Evolutionary conservation across 805 yeast genomes (phyloP).

Genomic region (Groenewaldozyma tartarivorans): DNA sequence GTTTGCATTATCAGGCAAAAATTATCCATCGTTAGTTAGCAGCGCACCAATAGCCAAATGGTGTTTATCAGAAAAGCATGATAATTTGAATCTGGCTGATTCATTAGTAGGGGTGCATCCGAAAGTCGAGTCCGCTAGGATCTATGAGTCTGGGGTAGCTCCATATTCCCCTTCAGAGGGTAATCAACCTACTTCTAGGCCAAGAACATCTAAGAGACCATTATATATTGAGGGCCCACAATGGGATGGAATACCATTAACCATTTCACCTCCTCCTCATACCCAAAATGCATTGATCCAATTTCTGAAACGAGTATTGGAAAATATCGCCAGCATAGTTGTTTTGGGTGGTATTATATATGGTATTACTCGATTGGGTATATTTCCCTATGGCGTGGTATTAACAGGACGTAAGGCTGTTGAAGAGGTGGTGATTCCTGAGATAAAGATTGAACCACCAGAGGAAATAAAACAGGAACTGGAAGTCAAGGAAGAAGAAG

Average conservation of each 20-base stretch:
- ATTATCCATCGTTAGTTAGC: constrained; percentile 73
- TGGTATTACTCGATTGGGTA: constrained; percentile 20
- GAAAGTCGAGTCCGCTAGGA: background rate
- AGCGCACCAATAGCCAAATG: constrained; percentile 71
- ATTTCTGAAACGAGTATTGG: constrained; percentile 24
- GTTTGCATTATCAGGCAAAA: constrained; percentile 74
- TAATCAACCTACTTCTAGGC: background rate
- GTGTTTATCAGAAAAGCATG: constrained; percentile 25
- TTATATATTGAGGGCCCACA: constrained; percentile 7
- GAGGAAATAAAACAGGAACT: too few species aligned
- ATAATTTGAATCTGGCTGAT: constrained; percentile 4
- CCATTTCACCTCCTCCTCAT: constrained; percentile 6
- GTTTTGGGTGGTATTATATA: constrained; percentile 22
- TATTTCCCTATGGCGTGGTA: constrained; percentile 17
- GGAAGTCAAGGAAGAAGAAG: background rate
- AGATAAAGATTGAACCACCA: too few species aligned
- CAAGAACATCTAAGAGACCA: background rate
- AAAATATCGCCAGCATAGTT: constrained; percentile 32
- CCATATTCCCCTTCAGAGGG: background rate
- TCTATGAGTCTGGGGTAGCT: background rate
- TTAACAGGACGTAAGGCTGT: too few species aligned
- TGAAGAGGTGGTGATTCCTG: too few species aligned
- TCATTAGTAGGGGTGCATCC: constrained; percentile 21
- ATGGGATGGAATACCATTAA: background rate
- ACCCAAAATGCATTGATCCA: constrained; percentile 14